phyloP scores from a whole-genome alignment of 768 basidiomycete species.

The Austroboletus eburneus region DNA sequence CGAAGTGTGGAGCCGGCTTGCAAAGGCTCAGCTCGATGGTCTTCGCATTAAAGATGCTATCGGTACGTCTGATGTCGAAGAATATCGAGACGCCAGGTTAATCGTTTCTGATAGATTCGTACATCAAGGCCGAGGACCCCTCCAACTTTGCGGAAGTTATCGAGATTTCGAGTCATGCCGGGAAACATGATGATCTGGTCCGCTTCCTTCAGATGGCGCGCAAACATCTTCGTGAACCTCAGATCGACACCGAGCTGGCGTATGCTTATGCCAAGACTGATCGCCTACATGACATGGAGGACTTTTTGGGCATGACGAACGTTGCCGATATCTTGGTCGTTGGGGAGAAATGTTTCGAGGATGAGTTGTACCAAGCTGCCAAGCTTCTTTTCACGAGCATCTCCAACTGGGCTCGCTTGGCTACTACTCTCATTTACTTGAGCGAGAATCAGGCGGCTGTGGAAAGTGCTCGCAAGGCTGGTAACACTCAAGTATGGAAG shows the following conservation, averaged over 20 bases:
- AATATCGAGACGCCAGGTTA: neutral
- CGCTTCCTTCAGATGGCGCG: slow-evolving; percentile 98
- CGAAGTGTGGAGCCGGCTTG: slow-evolving; percentile 95
- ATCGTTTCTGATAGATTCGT: slow-evolving; percentile 62
- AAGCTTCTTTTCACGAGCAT: slow-evolving; percentile 95
- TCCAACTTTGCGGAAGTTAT: slow-evolving; percentile 93
- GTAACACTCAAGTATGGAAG: slow-evolving; percentile 99
- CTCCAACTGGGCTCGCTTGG: slow-evolving; percentile 97
- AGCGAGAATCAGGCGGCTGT: slow-evolving; percentile 98
- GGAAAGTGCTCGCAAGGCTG: slow-evolving; percentile 98
- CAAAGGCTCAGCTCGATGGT: slow-evolving; percentile 98
- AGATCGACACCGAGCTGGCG: slow-evolving; percentile 96
- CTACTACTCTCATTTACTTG: slow-evolving; percentile 96
- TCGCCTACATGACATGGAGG: slow-evolving; percentile 98
- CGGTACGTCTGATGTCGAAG: slow-evolving; percentile 46
- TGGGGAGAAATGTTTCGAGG: slow-evolving; percentile 99
- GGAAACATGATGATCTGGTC: slow-evolving; percentile 90
- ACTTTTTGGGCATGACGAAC: slow-evolving; percentile 97
- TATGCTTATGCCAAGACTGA: slow-evolving; percentile 99
- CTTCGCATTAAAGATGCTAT: slow-evolving; percentile 98
- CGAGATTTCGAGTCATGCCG: slow-evolving; percentile 92
- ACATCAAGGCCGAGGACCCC: slow-evolving; percentile 96
- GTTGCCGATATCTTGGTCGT: slow-evolving; percentile 96
- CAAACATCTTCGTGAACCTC: slow-evolving; percentile 93
- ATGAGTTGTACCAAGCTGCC: slow-evolving; percentile 94